Evolutionary conservation across 257 asterid genomes (phyloP).

Genomic region (Solanum chiquidenum): DNA sequence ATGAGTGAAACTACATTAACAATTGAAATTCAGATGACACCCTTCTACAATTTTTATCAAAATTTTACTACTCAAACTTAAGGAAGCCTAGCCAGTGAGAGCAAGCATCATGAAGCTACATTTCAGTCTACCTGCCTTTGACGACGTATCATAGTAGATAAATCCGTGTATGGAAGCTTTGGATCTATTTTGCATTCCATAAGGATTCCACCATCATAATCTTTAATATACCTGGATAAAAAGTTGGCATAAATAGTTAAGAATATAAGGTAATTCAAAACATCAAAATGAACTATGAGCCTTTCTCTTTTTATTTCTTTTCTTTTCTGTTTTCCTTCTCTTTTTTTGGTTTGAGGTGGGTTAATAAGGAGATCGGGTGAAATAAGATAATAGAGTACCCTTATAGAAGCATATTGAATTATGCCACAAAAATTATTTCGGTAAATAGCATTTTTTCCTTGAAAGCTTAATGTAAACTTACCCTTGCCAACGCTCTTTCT

Average conservation of each 20-base stretch:
- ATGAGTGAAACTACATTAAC: not conserved
- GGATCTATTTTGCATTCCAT: slow-evolving; percentile 99
- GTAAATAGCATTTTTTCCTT: not conserved
- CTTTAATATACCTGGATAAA: slow-evolving; percentile 70
- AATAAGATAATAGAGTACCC: not conserved
- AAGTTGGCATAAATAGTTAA: not conserved
- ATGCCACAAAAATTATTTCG: not conserved
- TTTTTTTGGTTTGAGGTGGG: not conserved
- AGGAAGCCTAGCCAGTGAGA: not conserved
- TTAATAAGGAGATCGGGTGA: not conserved
- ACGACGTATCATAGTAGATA: slow-evolving; percentile 94
- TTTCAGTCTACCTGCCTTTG: slow-evolving; percentile 67
- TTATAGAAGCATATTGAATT: not conserved
- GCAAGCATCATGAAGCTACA: not conserved
- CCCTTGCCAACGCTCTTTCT: slow-evolving; percentile 98
- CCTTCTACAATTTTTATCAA: not conserved
- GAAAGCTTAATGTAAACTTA: slow-evolving; percentile 22
- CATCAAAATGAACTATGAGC: not conserved
- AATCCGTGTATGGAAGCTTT: slow-evolving; percentile 91
- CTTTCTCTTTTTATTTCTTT: not conserved
- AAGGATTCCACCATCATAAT: slow-evolving; percentile 95
- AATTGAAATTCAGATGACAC: not conserved
- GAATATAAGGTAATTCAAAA: not conserved
- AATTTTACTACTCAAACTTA: not conserved
- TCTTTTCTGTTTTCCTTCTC: not conserved